Base-by-base conservation (phyloP, 768 basidiomycete species). In the Clathrus columnatus region DNA sequence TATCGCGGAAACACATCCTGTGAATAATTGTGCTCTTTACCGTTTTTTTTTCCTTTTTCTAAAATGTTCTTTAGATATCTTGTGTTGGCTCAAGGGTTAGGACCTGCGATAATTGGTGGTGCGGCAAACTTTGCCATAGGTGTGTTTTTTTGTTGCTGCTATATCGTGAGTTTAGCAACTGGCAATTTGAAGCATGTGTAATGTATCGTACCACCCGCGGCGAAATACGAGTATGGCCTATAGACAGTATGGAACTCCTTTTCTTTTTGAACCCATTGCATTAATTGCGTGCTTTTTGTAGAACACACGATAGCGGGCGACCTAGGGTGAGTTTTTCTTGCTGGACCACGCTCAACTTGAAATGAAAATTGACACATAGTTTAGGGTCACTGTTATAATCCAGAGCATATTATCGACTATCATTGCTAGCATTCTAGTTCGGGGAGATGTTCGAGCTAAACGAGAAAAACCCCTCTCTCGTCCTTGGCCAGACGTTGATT, bases 271-370 rank as follows among this genome's bases (percentile, higher is more conserved):
- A 32, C 14, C 14, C n/a, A n/a, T n/a, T n/a, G n/a, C n/a, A n/a
- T 16, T 2, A 29, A 30, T 17, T 10, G 30, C 10, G n/a, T 14
- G 4, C 10, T 7, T 24, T 17, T 30, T n/a, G 26, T 17, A 29
- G 45, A 18, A 48, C 21, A 55, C 24, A 55, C 54, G 6, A 48
- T 55, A 16, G 54, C 54, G 5, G 54, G 54, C 16, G 54, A 55
- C 43, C 16, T 48, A 21, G 54, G 54, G 51, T 53, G 11, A 8
- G 51, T 53, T 21, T 7, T 23, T 8, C 1, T 20, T 7, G 21
- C 11, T 26, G n/a, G 17, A 3, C 20, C 26, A 4, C 32, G 43
- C 10, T 24, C n/a, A 43, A n/a, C 50, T 7, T 51, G 20, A 51
- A 27, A n/a, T 51, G 28, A 23, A 7, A 8, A n/a, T n/a, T n/a